These are phyloP conservation scores for Beauveria bassiana DNA, from an alignment of 2,329 filamentous ascomycete genomes.

Conservation along the genomic window DNA sequence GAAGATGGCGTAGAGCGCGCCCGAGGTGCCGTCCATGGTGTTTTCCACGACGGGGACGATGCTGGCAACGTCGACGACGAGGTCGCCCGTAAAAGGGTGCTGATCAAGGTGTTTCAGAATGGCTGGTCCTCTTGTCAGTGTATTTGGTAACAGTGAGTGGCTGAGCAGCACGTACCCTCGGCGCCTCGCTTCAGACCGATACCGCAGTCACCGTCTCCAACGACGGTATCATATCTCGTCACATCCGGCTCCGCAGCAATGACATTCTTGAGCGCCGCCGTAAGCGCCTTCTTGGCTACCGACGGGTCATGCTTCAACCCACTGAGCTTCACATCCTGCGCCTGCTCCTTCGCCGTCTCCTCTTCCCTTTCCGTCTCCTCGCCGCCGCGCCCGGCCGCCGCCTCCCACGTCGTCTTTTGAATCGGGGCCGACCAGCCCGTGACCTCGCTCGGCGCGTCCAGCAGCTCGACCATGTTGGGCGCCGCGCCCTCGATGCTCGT, in stretches of 20 bases:
- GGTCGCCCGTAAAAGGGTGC: slow-evolving; percentile 41
- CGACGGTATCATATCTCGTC: slow-evolving; percentile 69
- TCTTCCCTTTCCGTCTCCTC: slow-evolving; percentile 33
- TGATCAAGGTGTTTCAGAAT: slow-evolving; percentile 42
- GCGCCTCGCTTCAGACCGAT: slow-evolving; percentile 80
- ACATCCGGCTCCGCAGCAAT: slow-evolving; percentile 63
- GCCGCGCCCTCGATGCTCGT: slow-evolving; percentile 50
- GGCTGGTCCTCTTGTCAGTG: slow-evolving; percentile 29
- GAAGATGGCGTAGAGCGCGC: slow-evolving; percentile 69
- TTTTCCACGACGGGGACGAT: slow-evolving; percentile 49
- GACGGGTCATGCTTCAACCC: slow-evolving; percentile 45
- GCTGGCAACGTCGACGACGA: slow-evolving; percentile 42
- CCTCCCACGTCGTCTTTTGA: slow-evolving; percentile 55
- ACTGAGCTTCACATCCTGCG: slow-evolving; percentile 33
- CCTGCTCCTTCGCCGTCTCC: slow-evolving; percentile 26
- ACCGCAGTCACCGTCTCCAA: slow-evolving; percentile 86
- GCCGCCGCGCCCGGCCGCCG: slow-evolving; percentile 35
- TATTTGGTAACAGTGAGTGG: not conserved
- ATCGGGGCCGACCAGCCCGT: slow-evolving; percentile 63
- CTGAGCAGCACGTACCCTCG: slow-evolving; percentile 44
- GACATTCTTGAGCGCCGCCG: slow-evolving; percentile 50
- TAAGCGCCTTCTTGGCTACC: slow-evolving; percentile 44
- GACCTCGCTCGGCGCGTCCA: slow-evolving; percentile 63
- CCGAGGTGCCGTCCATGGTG: slow-evolving; percentile 55
- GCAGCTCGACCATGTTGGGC: slow-evolving; percentile 54